These are phyloP conservation scores for Exophiala bonariae DNA, from an alignment of 2,329 filamentous ascomycete genomes.

Conservation along the genomic window DNA sequence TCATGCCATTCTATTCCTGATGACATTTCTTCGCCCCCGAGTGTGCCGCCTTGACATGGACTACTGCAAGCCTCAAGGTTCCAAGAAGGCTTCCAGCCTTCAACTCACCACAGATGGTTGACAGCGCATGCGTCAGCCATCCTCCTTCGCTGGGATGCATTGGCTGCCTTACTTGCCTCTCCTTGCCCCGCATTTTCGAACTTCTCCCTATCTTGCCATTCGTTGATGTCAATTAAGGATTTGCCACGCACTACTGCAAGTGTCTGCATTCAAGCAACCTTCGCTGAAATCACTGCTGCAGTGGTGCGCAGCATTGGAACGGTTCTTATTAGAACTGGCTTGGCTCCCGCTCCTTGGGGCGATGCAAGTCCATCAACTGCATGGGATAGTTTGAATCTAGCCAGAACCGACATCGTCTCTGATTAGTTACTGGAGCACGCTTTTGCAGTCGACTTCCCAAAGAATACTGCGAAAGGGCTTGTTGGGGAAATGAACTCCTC, in stretches of 20 bases:
- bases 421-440: too few species aligned
- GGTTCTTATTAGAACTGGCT: neutral
- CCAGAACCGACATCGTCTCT: too few species aligned
- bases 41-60: slow-evolving; percentile 9
- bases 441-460: too few species aligned
- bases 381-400: too few species aligned
- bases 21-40: slow-evolving; percentile 9
- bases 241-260: neutral
- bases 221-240: neutral
- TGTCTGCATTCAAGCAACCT: neutral
- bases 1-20: slow-evolving; percentile 18
- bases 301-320: too few species aligned
- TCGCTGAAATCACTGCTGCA: too few species aligned
- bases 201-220: neutral
- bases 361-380: neutral
- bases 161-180: slow-evolving; percentile 20
- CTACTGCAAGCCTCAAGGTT: slow-evolving; percentile 21
- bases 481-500: neutral
- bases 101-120: slow-evolving; percentile 10
- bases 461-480: neutral
- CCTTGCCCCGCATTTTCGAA: slow-evolving; percentile 8
- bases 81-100: slow-evolving; percentile 17
- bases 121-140: slow-evolving; percentile 24
- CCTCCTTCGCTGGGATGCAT: slow-evolving; percentile 14
- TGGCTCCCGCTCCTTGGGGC: slow-evolving; percentile 3